These are phyloP conservation scores for Termitomyces sp. DNA, from an alignment of 768 basidiomycete genomes.

Conservation along the genomic window DNA sequence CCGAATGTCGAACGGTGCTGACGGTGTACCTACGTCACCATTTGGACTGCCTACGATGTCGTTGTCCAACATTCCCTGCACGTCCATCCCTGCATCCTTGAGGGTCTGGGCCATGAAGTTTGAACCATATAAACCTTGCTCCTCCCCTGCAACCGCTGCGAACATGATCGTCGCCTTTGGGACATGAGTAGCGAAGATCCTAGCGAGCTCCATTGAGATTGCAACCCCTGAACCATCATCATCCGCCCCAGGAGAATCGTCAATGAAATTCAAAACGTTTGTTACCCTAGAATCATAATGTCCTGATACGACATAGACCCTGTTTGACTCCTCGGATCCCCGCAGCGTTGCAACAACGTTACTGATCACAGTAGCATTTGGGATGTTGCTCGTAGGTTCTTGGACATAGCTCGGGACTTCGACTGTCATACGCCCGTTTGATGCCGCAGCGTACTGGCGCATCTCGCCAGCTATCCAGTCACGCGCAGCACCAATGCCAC, in stretches of 20 bases:
- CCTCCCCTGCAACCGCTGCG: slow-evolving; percentile 48
- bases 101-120: slow-evolving; percentile 44
- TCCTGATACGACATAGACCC: slow-evolving; percentile 51
- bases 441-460: slow-evolving; percentile 33
- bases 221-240: slow-evolving; percentile 57
- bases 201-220: slow-evolving; percentile 50
- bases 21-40: slow-evolving; percentile 39
- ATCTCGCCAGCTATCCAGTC: slow-evolving; percentile 54
- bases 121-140: slow-evolving; percentile 50
- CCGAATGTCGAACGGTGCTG: slow-evolving; percentile 45
- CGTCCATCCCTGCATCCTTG: slow-evolving; percentile 39
- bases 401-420: slow-evolving; percentile 45
- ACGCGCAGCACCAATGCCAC: slow-evolving; percentile 53
- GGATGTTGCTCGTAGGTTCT: slow-evolving; percentile 30
- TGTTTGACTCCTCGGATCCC: slow-evolving; percentile 45
- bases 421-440: slow-evolving; percentile 41
- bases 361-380: slow-evolving; percentile 43
- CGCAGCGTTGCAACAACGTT: slow-evolving; percentile 50
- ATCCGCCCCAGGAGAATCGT: slow-evolving; percentile 50
- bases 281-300: slow-evolving; percentile 53
- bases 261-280: slow-evolving; percentile 32
- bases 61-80: slow-evolving; percentile 57
- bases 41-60: slow-evolving; percentile 54
- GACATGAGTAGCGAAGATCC: slow-evolving; percentile 45
- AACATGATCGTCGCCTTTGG: slow-evolving; percentile 52